Evolutionary conservation across 768 basidiomycete species (phyloP), one percentile per base, ranked within the genome.

Genomic region (Kwoniella mangroviensis): DNA sequence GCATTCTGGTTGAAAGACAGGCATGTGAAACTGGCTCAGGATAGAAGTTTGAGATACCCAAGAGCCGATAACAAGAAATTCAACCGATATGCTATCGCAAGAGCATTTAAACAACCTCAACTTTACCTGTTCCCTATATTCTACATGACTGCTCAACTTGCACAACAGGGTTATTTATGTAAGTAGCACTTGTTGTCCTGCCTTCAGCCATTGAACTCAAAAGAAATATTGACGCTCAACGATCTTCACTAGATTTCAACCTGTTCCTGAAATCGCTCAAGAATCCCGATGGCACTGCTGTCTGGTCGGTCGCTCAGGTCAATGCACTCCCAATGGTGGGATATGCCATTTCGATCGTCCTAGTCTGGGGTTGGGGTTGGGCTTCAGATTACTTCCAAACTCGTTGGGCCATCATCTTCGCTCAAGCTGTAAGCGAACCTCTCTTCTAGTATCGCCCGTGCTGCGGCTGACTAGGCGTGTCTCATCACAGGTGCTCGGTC

Each of bases 1-100:
- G 55, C 79, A 0, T 67, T 77, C 72, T 81, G 79, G 79, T 70
- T 81, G 67, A 68, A 67, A n/a, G 28, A 54, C 13, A 59, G 64
- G 11, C 68, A 81, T 54, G 24, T 67, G 19, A 67, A 72, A 13
- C 70, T 80, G 41, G 79, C 77, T 19, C 11, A 22, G 7, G 71
- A 63, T 11, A 70, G 79, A 15, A 65, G 69, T 4, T 21, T 61
- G 2, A 72, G 74, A 52, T 77, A 74, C 74, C 62, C 68, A 4
- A 68, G 77, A 55, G 65, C 70, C 2, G 66, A 67, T 49, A 70
- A 73, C 41, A 80, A 80, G 65, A 69, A 67, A 41, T 71, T 80
- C 68, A 78, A 63, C 21, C 53, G 63, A 26, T 53, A 59, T 2
- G 70, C 75, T 11, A 66, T 75, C 49, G 54, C 59, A 42, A 56